Conservation (phyloP, 164 flowering plant species). For the Aristolochia californica region DNA sequence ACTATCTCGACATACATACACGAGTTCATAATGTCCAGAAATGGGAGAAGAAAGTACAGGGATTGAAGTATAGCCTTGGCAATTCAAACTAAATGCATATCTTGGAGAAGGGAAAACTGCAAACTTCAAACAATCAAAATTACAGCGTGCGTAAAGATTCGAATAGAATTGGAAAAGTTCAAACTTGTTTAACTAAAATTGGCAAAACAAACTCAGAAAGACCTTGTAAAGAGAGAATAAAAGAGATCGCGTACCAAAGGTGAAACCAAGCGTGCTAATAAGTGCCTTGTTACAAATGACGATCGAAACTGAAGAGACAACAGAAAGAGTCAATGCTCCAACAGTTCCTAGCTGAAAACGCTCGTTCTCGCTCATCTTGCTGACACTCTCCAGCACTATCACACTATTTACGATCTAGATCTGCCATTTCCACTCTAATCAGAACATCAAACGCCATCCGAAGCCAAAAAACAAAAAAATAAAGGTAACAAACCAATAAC, state of each 20-base stretch:
- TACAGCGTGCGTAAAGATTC: no score
- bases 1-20: no score
- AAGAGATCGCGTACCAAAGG: slow-evolving; percentile 40
- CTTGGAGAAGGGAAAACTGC: no score
- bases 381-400: not conserved
- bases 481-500: no score
- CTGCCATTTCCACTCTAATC: slow-evolving; percentile 5
- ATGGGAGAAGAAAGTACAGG: no score
- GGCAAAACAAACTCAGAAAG: not conserved
- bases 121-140: no score
- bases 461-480: no score
- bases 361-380: slow-evolving; percentile 43
- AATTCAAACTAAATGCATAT: no score
- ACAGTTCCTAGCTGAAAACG: slow-evolving; percentile 64
- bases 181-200: not conserved
- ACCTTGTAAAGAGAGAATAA: not conserved
- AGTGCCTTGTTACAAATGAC: slow-evolving; percentile 74
- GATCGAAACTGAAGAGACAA: slow-evolving; percentile 64
- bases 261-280: slow-evolving; percentile 54
- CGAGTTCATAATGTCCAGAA: no score
- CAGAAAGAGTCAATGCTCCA: slow-evolving; percentile 64
- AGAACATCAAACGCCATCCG: not conserved
- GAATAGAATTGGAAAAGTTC: not conserved
- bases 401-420: slow-evolving; percentile 8
- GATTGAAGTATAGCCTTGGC: no score